Evolutionary conservation across 192 early-diverging fungal genomes (phyloP), one percentile per base, ranked within the genome.

Genomic region (Lobosporangium transversale): DNA sequence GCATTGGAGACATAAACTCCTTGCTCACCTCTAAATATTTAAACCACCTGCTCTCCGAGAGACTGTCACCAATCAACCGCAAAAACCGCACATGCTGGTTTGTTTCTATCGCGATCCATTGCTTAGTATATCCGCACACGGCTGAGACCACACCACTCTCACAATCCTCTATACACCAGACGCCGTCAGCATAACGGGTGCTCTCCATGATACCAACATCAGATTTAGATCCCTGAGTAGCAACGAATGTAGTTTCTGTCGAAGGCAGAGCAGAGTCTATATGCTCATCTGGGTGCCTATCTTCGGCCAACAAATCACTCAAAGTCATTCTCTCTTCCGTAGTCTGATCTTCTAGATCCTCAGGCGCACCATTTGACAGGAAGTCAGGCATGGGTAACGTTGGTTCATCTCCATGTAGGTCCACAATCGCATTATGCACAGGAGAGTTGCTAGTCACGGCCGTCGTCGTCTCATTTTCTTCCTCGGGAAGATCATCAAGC

Each of bases 131-230:
- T 9, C 66, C 48, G 21, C 66, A 68, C 9, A 58, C 37, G 11
- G 37, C 52, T 1, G 35, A 49, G 8, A 18, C 17, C 11, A 58
- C 32, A 5, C 30, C n/a, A 32, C 24, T 0, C 11, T 31, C 40
- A 27, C 17, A 26, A 20, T 68, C 66, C 2, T 58, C 56, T 11
- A 68, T 68, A 14, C 66, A 68, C 66, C 66, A 68, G 15, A 68
- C 35, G 42, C 66, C 66, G 6, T 68, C 66, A n/a, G 48, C 21
- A 52, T 51, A 58, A 18, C 26, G 1, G 1, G 66, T 52, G 29
- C 66, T 68, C 29, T 52, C 45, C 10, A 20, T n/a, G 8, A n/a
- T 23, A 9, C 29, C 58, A 0, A 7, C 20, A 4, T 62, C 60
- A 6, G 2, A 3, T 15, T 7, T 10, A 30, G 15, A 2, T 3